Base-by-base conservation (phyloP, 805 yeast species). In the Metschnikowia gelsemii region DNA sequence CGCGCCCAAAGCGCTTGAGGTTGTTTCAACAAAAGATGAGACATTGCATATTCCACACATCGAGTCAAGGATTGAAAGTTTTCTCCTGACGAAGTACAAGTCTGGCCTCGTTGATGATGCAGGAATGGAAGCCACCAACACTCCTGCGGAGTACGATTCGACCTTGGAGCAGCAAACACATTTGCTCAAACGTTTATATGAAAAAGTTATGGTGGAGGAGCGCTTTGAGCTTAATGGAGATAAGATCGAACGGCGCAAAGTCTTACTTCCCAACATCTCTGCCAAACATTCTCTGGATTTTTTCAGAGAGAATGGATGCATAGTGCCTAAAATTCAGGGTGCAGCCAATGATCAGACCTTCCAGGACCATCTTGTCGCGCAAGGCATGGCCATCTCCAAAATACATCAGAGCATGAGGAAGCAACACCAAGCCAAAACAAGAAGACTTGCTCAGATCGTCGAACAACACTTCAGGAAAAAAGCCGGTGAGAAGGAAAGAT, bases 401-500 rank as follows among this genome's bases (percentile, higher is more conserved):
- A 62, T 87, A 8, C 79, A 88, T 46, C 78, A 76, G 37, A 90
- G 83, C 46, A 73, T 77, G 42, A 73, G 86, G 42, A 78, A 71
- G 43, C 75, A 76, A 19, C 85, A 84, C 48, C 75, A 80, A 12
- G 75, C 82, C n/a, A 73, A 80, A 50, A 35, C 42, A 13, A 44
- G 52, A 21, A 40, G 50, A 29, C 76, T 89, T 5, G 83, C 96
- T 0, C 80, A 73, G 33, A 85, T 88, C 86, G 70, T 93, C 16
- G 97, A 91, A 47, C 79, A 74, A 35, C 90, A 93, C 66, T 91
- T 88, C 70, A 85, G 84, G 52, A 82, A 90, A 59, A 75, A 86
- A 35, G 80, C 84, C 0, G 96, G 96, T 43, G 96, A 95, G 32
- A 87, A 86, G 50, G 98, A 91, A 51, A 77, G 95, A 43, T 78